Conservation (phyloP, 495 filamentous ascomycete genomes). For the Aspergillus haitiensis region DNA sequence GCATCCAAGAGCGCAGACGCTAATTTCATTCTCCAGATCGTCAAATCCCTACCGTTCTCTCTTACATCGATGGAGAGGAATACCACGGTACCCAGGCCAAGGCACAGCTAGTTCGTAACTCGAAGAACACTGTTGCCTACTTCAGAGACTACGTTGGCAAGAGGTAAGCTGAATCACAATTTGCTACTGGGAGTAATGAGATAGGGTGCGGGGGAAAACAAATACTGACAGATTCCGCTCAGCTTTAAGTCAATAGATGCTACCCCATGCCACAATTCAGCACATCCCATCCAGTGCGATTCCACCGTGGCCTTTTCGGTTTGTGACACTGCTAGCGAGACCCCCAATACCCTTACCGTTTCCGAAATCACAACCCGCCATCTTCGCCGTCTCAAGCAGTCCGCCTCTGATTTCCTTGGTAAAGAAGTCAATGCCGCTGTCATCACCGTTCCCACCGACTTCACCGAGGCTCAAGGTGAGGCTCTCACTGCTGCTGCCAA, state of each 20-base stretch:
- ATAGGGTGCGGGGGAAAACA: background rate
- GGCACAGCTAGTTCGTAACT: slow-evolving; percentile 85
- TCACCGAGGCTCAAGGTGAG: slow-evolving; percentile 78
- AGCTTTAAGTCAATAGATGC: slow-evolving; percentile 95
- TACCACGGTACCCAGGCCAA: slow-evolving; percentile 97
- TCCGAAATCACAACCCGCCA: slow-evolving; percentile 87
- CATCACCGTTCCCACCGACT: slow-evolving; percentile 91
- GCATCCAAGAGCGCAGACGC: slow-evolving; percentile 13
- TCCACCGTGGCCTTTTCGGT: slow-evolving; percentile 79
- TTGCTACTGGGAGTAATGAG: background rate
- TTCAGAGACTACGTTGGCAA: slow-evolving; percentile 95
- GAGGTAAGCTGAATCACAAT: slow-evolving; percentile 55
- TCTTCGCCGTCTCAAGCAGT: slow-evolving; percentile 73
- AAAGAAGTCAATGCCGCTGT: slow-evolving; percentile 91
- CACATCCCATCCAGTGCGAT: slow-evolving; percentile 77
- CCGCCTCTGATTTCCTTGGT: slow-evolving; percentile 88
- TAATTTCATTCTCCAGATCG: slow-evolving; percentile 62
- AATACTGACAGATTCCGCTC: slow-evolving; percentile 15
- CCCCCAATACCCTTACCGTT: slow-evolving; percentile 69
- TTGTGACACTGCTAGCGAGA: slow-evolving; percentile 69
- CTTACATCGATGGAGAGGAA: slow-evolving; percentile 93
- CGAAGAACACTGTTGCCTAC: slow-evolving; percentile 88
- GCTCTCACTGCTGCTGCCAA: slow-evolving; percentile 76
- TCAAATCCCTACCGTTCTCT: slow-evolving; percentile 92
- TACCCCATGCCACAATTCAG: slow-evolving; percentile 88